Evolutionary conservation across 495 filamentous ascomycete genomes (phyloP).

Genomic region (Rhypophila decipiens): DNA sequence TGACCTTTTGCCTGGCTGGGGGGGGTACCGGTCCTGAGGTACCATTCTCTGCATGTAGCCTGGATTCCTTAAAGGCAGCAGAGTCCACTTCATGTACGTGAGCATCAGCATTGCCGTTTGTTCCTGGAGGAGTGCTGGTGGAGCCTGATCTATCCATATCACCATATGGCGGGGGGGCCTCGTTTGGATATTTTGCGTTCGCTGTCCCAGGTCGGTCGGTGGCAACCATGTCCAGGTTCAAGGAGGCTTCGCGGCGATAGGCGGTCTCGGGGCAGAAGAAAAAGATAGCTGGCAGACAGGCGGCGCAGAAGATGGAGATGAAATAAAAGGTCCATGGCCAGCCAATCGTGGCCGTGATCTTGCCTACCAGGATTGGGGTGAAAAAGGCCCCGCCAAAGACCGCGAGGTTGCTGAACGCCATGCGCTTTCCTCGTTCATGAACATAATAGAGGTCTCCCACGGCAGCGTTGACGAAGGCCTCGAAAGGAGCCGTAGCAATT

Average conservation of each 20-base stretch:
- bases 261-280: slow-evolving; percentile 85
- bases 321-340: slow-evolving; percentile 80
- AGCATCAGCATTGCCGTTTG: not conserved
- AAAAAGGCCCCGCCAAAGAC: slow-evolving; percentile 90
- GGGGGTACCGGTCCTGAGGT: not conserved
- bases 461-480: slow-evolving; percentile 68
- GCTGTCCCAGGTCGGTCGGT: slow-evolving; percentile 5
- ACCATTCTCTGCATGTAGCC: too few species aligned
- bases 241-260: slow-evolving; percentile 54
- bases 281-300: slow-evolving; percentile 57
- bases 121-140: not conserved
- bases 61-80: not conserved
- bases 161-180: not conserved
- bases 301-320: slow-evolving; percentile 62
- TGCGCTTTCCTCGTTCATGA: slow-evolving; percentile 77
- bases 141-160: slow-evolving; percentile 15
- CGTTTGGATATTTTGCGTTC: not conserved
- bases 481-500: slow-evolving; percentile 68
- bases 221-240: slow-evolving; percentile 54
- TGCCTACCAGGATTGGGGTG: slow-evolving; percentile 82
- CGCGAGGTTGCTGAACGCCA: slow-evolving; percentile 84
- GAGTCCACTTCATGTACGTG: not conserved
- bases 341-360: slow-evolving; percentile 66
- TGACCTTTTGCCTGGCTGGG: slow-evolving; percentile 32
- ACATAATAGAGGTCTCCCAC: slow-evolving; percentile 75